Base-by-base conservation (phyloP, 257 asterid species). In the Ocimum tenuiflorum region DNA sequence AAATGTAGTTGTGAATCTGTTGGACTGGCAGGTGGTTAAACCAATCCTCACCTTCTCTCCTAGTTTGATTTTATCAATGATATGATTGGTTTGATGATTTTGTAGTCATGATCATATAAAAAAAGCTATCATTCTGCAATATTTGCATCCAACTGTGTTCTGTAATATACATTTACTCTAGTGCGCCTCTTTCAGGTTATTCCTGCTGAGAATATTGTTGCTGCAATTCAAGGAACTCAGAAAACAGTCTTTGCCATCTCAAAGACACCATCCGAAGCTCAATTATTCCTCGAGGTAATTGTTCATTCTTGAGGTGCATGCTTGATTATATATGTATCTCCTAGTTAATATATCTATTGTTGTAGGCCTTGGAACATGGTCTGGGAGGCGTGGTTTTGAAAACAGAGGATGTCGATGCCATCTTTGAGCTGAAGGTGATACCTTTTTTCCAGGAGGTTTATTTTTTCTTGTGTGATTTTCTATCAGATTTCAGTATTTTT, bases 301-400 rank as follows among this genome's bases (percentile, higher is more conserved):
- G 8, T 4, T 9, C 49, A n/a, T n/a, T 57, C 60, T 33, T 1
- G 8, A 63, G 24, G 20, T n/a, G n/a, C n/a, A n/a, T n/a, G n/a
- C n/a, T n/a, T n/a, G n/a, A n/a, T n/a, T n/a, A n/a, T n/a, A n/a
- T n/a, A n/a, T n/a, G n/a, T n/a, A n/a, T n/a, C n/a, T n/a, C n/a
- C n/a, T n/a, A n/a, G n/a, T n/a, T n/a, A 31, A 2, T 65, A 10
- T 52, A 73, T 66, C 39, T 54, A 62, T 70, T 77, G 73, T 81
- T 70, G 70, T 76, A 91, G 95, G 97, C 97, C 54, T 82, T 91
- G 79, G 95, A 91, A 83, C 94, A 68, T 3, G 97, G 97, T 58
- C 76, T 91, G 69, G 88, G 85, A 59, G 96, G 97, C 38, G 95
- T 91, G 33, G 91, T 91, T 73, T 73, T 91, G 75, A 86, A 85